phyloP scores from a whole-genome alignment of 2,329 filamentous ascomycete species.

The Ceratocystis lukuohia region DNA sequence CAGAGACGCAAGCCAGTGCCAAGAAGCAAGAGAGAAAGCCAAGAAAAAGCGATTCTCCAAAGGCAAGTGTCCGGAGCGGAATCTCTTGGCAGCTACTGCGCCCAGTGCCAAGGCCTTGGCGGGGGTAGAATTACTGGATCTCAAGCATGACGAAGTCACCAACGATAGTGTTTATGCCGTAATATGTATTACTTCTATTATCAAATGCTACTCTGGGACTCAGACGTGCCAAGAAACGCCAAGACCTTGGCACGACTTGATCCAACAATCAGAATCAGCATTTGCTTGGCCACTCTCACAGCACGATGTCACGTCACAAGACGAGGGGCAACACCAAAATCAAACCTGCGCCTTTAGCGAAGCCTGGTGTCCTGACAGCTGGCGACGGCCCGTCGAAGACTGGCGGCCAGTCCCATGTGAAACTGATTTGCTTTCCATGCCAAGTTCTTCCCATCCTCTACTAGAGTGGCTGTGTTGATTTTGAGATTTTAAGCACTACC shows the following conservation, averaged over 20 bases:
- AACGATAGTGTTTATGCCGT: neutral
- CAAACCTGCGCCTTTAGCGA: neutral
- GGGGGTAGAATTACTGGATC: conserved; percentile 13
- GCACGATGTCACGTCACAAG: conserved; percentile 4
- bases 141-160: neutral
- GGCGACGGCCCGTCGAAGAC: neutral
- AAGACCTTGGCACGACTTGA: conserved; percentile 17
- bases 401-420: neutral
- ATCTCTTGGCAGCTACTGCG: conserved; percentile 19
- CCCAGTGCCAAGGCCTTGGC: conserved; percentile 19
- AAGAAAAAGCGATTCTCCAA: conserved; percentile 1
- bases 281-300: neutral
- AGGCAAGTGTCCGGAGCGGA: conserved; percentile 18
- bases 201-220: neutral
- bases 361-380: neutral
- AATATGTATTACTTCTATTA: neutral
- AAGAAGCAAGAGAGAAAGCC: conserved; percentile 11
- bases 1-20: conserved; percentile 9
- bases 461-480: neutral
- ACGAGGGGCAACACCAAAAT: neutral
- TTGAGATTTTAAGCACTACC: neutral
- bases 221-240: conserved; percentile 11
- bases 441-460: neutral
- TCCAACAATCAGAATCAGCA: conserved; percentile 8
- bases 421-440: neutral